phyloP scores from a whole-genome alignment of 148 eudicot species.

The Rhododendron williamsianum region DNA sequence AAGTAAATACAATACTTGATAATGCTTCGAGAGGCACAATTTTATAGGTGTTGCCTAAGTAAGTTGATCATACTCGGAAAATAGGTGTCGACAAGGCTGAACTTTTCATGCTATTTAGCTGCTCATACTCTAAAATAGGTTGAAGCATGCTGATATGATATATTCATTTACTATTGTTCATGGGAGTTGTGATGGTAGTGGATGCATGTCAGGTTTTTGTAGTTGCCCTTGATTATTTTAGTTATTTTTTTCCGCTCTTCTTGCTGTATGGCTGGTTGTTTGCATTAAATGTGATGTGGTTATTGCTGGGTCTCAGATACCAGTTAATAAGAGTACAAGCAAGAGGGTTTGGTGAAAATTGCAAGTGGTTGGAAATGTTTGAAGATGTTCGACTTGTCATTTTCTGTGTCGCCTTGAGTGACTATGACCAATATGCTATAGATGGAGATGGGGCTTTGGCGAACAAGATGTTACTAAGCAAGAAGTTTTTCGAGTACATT shows the following conservation, averaged over 20 bases:
- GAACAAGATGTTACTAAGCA: slow-evolving; percentile 79
- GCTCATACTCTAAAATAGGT: not conserved
- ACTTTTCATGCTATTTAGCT: not conserved
- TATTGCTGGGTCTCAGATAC: slow-evolving; percentile 41
- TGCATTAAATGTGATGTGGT: not conserved
- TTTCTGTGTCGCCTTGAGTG: slow-evolving; percentile 69
- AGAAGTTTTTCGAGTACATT: slow-evolving; percentile 72
- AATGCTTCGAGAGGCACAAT: not conserved
- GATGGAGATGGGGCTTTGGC: slow-evolving; percentile 45
- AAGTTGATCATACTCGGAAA: not conserved
- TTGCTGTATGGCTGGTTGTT: not conserved
- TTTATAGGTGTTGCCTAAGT: not conserved
- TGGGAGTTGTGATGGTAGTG: not conserved
- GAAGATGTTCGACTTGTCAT: slow-evolving; percentile 87
- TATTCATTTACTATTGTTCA: not conserved
- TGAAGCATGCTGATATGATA: not conserved
- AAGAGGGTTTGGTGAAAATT: slow-evolving; percentile 69
- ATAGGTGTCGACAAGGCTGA: not conserved
- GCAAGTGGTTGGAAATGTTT: slow-evolving; percentile 96
- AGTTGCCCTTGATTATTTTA: not conserved
- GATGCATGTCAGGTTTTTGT: not conserved
- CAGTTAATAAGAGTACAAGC: slow-evolving; percentile 92
- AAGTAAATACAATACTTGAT: not conserved
- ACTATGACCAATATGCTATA: slow-evolving; percentile 56
- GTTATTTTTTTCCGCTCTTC: not conserved